Base-by-base conservation (phyloP, 805 yeast species). In the Candida glaebosa region DNA sequence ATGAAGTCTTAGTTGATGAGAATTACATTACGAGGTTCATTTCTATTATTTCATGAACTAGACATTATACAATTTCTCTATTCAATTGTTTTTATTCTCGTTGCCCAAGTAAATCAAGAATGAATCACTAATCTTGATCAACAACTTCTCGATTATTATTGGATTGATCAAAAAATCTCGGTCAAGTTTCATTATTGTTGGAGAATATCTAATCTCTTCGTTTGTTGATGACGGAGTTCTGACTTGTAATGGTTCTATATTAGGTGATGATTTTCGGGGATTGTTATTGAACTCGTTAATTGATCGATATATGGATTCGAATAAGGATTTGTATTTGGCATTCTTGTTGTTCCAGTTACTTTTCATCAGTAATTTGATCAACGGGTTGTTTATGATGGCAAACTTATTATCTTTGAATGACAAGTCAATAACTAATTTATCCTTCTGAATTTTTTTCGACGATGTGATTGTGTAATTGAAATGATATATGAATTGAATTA, bases 341-440 rank as follows among this genome's bases (percentile, higher is more conserved):
- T 67, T 67, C 42, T 59, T 60, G 16, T 61, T 47, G 42, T 58
- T 64, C 42, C 68, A 56, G 47, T 67, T 68, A 26, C 68, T 69
- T 34, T 58, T 60, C 56, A 68, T 51, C 12, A 67, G 61, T 5
- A 68, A 50, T 45, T 61, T 54, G 37, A 39, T 58, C 36, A 47
- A 58, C 43, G 45, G 53, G 41, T 34, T 47, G 42, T 22, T 48
- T 39, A 9, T 35, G 40, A 44, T 48, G 34, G 58, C 59, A 39
- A 69, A 69, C 43, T 56, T 62, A 48, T 67, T 65, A 20, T 43
- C 45, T 46, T 49, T 58, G 48, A 63, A 60, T 9, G 51, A 49
- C 28, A 64, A 39, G 18, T 51, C 50, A n/a, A 67, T 47, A 3
- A 49, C 44, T 14, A 69, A 59, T 35, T 58, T 60, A 39, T 68